Conservation (phyloP, 495 filamentous ascomycete species). For the Trichoderma parareesei region DNA sequence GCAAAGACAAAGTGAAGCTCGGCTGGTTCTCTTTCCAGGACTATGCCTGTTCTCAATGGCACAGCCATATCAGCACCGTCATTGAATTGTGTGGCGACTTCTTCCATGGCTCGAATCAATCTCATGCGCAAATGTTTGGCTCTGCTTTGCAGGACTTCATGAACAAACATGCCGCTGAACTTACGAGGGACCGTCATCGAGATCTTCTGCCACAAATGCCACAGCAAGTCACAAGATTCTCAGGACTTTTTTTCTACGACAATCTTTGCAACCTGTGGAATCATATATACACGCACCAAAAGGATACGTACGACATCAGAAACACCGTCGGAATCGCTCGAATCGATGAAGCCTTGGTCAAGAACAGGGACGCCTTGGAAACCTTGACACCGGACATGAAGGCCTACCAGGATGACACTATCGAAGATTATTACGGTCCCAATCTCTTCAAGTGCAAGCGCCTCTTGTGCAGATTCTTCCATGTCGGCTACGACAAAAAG, state of each 20-base stretch:
- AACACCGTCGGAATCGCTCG: slow-evolving; percentile 15
- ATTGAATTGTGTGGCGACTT: slow-evolving; percentile 9
- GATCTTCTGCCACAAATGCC: background rate
- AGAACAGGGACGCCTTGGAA: slow-evolving; percentile 24
- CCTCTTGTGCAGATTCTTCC: slow-evolving; percentile 34
- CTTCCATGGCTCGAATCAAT: background rate
- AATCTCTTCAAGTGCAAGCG: slow-evolving; percentile 34
- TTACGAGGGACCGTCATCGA: background rate
- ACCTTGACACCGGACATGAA: slow-evolving; percentile 8
- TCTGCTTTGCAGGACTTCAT: slow-evolving; percentile 13
- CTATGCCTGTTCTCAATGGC: slow-evolving; percentile 33
- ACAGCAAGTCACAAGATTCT: background rate
- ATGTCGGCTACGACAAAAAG: slow-evolving; percentile 32
- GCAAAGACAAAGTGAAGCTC: slow-evolving; percentile 16
- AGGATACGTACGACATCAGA: background rate
- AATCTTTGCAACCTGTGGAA: slow-evolving; percentile 18
- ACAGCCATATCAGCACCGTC: slow-evolving; percentile 23
- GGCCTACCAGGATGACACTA: slow-evolving; percentile 9
- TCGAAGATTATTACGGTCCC: slow-evolving; percentile 28
- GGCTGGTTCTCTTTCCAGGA: slow-evolving; percentile 33
- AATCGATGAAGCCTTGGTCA: slow-evolving; percentile 19
- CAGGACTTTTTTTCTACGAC: slow-evolving; percentile 17
- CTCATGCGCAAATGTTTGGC: background rate
- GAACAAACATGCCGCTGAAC: background rate
- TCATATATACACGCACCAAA: slow-evolving; percentile 19